These are phyloP conservation scores for Thalia dealbata DNA, from an alignment of 176 grass and related monocot species.

Conservation along the genomic window DNA sequence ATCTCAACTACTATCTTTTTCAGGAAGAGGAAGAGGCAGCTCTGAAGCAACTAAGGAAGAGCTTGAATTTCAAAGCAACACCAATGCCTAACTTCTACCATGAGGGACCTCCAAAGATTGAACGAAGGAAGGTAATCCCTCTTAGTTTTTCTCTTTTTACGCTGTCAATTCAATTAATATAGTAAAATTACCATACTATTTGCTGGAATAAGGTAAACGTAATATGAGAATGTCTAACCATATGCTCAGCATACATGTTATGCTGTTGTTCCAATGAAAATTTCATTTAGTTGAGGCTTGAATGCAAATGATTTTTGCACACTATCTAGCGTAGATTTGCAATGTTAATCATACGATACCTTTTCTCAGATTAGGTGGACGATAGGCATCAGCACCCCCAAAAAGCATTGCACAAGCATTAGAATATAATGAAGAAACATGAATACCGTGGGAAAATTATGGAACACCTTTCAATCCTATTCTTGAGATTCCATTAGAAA, in stretches of 20 bases:
- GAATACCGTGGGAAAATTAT: no score
- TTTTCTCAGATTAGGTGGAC: not conserved
- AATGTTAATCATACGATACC: not conserved
- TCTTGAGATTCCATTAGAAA: no score
- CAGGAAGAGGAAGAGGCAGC: conserved; percentile 88
- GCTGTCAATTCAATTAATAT: not conserved
- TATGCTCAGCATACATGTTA: not conserved
- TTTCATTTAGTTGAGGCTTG: not conserved
- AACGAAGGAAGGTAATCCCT: conserved; percentile 82
- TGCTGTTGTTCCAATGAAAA: not conserved
- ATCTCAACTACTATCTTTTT: conserved; percentile 1
- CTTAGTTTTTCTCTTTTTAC: not conserved
- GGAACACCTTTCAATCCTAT: no score
- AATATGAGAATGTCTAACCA: not conserved
- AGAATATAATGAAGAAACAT: no score
- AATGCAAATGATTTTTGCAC: not conserved
- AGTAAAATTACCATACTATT: not conserved
- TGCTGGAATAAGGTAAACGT: not conserved
- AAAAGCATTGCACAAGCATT: not conserved
- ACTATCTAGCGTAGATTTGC: not conserved
- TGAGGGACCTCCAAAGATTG: conserved; percentile 75
- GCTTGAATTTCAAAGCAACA: conserved; percentile 63
- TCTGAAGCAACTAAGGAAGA: conserved; percentile 82
- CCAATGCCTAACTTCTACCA: conserved; percentile 96
- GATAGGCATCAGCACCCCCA: not conserved